Conservation (phyloP, 2,329 filamentous ascomycete species). For the Aspergillus alliaceus region DNA sequence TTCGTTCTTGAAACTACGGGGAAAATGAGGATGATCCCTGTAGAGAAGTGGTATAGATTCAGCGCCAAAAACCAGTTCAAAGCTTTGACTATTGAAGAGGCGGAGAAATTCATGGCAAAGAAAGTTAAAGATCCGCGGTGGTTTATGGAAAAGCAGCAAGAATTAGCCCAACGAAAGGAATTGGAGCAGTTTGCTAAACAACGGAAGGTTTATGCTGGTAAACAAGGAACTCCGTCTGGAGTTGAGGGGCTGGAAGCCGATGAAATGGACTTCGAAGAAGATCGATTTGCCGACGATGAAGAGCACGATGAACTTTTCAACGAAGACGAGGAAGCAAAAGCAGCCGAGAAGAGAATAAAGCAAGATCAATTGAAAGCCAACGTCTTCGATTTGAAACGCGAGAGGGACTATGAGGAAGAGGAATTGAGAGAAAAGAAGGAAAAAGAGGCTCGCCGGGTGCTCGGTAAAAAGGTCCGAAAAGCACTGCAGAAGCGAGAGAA, state of each 20-base stretch:
- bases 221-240: conserved; percentile 45
- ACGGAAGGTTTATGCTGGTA: conserved; percentile 47
- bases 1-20: conserved; percentile 70
- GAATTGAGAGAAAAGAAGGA: conserved; percentile 64
- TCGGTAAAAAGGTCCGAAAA: conserved; percentile 77
- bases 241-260: conserved; percentile 59
- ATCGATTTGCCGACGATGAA: conserved; percentile 83
- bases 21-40: conserved; percentile 79
- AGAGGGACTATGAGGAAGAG: conserved; percentile 68
- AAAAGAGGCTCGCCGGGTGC: conserved; percentile 66
- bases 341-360: conserved; percentile 70
- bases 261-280: conserved; percentile 68
- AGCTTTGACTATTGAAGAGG: conserved; percentile 76
- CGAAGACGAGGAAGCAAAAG: conserved; percentile 77
- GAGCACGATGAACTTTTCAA: conserved; percentile 76
- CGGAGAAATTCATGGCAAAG: conserved; percentile 78
- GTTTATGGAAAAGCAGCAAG: conserved; percentile 66
- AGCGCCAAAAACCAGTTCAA: conserved; percentile 62
- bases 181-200: conserved; percentile 56
- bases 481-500: conserved; percentile 81
- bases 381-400: conserved; percentile 74
- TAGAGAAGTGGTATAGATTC: conserved; percentile 91
- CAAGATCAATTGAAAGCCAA: conserved; percentile 85
- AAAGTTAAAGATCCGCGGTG: conserved; percentile 76
- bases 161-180: conserved; percentile 55